Evolutionary conservation across 2,329 filamentous ascomycete genomes (phyloP).

Genomic region (Aspergillus nomiae): DNA sequence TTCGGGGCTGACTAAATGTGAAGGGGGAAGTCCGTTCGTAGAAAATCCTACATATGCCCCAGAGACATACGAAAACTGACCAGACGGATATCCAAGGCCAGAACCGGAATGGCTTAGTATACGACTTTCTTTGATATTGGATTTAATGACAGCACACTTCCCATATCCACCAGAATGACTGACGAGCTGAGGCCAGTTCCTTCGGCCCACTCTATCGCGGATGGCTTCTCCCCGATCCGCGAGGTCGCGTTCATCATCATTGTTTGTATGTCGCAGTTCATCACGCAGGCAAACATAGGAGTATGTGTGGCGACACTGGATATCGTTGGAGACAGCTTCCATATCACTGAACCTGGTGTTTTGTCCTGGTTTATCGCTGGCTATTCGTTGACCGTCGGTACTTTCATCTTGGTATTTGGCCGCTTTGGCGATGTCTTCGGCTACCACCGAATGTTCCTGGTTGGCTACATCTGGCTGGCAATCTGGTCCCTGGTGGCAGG

Average conservation of each 20-base stretch:
- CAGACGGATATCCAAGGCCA: neutral
- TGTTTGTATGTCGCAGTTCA: constrained; percentile 42
- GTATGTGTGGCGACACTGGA: constrained; percentile 52
- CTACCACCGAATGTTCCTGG: constrained; percentile 37
- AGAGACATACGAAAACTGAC: no score
- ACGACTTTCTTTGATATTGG: neutral
- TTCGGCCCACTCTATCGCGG: constrained; percentile 18
- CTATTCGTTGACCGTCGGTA: constrained; percentile 53
- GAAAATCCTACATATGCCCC: no score
- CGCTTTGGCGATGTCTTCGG: constrained; percentile 42
- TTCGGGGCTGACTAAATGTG: no score
- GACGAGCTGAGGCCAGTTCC: neutral
- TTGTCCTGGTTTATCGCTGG: constrained; percentile 61
- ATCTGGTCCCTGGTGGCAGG: constrained; percentile 41
- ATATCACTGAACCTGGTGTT: constrained; percentile 45
- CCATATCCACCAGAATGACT: neutral
- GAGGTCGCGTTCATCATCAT: constrained; percentile 38
- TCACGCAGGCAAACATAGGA: constrained; percentile 53
- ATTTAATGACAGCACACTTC: neutral
- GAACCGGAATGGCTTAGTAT: neutral
- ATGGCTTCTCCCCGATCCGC: constrained; percentile 21
- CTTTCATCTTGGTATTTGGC: constrained; percentile 42
- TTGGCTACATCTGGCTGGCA: constrained; percentile 39
- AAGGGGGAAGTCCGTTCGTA: no score
- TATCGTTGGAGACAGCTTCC: constrained; percentile 53